Conservation (phyloP, 2,329 filamentous ascomycete species). For the Escovopsis sp. region DNA sequence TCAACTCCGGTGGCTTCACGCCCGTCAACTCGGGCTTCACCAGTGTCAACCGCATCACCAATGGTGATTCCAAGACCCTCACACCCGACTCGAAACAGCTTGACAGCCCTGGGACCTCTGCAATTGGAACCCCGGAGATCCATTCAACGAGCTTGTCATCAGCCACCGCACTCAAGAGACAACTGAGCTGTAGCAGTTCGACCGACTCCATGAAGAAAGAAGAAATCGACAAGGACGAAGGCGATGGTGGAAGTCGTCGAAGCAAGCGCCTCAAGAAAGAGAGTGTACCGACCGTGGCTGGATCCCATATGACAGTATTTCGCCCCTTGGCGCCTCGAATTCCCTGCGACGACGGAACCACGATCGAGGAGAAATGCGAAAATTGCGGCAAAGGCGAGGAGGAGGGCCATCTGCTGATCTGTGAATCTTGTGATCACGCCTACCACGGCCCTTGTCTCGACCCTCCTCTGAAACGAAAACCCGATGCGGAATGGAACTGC, state of each 20-base stretch:
- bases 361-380: constrained; percentile 59
- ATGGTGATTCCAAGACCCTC: constrained; percentile 38
- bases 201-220: constrained; percentile 35
- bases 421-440: constrained; percentile 82
- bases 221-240: constrained; percentile 38
- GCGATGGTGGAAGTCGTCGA: constrained; percentile 55
- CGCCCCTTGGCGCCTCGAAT: constrained; percentile 63
- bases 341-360: constrained; percentile 35
- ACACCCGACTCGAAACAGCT: constrained; percentile 45
- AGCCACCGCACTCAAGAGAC: constrained; percentile 59
- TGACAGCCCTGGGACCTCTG: constrained; percentile 43
- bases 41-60: constrained; percentile 43
- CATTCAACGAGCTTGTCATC: constrained; percentile 39
- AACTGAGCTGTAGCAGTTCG: constrained; percentile 45
- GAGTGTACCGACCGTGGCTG: constrained; percentile 70
- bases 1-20: constrained; percentile 52
- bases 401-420: constrained; percentile 54
- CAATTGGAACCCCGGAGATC: constrained; percentile 51
- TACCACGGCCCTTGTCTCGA: constrained; percentile 84
- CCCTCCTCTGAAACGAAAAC: constrained; percentile 61
- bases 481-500: constrained; percentile 89
- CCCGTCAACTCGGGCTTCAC: constrained; percentile 59
- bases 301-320: constrained; percentile 92
- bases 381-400: constrained; percentile 72
- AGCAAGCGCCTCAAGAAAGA: constrained; percentile 87